These are phyloP conservation scores for Colletotrichum sp. DNA, from an alignment of 2,329 filamentous ascomycete species.

Conservation along the genomic window DNA sequence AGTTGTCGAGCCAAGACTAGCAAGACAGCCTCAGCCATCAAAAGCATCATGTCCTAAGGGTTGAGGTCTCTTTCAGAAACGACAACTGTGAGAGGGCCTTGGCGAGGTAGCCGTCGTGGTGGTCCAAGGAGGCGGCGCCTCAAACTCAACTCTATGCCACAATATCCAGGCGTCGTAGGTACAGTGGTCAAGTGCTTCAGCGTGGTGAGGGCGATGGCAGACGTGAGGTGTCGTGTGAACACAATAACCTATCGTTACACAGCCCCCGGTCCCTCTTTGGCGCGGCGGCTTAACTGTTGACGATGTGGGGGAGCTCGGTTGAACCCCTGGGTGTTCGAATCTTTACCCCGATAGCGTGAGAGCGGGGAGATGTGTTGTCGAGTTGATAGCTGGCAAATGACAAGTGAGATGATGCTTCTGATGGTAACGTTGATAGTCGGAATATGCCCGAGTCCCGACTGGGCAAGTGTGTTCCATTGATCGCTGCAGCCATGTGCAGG, in stretches of 20 bases:
- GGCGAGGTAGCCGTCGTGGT: not conserved
- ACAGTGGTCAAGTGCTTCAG: not conserved
- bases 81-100: not conserved
- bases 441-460: conserved; percentile 16
- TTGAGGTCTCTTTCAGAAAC: not conserved
- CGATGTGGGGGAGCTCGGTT: not conserved
- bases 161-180: conserved; percentile 6
- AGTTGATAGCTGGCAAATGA: not conserved
- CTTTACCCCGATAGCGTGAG: conserved; percentile 2
- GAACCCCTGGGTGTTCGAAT: not conserved
- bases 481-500: conserved; percentile 1
- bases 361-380: conserved; percentile 2
- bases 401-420: not conserved
- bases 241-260: not conserved
- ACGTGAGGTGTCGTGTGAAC: not conserved
- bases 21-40: not conserved
- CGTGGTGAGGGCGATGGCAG: not conserved
- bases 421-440: conserved; percentile 9
- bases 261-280: conserved; percentile 7
- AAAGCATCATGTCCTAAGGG: not conserved
- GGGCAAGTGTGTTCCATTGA: not conserved
- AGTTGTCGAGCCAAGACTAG: conserved; percentile 5
- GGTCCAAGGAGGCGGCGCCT: not conserved
- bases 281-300: not conserved
- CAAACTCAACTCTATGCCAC: not conserved